These are phyloP conservation scores for Tylopilus subfusipes DNA, from an alignment of 768 basidiomycete species.

Conservation along the genomic window DNA sequence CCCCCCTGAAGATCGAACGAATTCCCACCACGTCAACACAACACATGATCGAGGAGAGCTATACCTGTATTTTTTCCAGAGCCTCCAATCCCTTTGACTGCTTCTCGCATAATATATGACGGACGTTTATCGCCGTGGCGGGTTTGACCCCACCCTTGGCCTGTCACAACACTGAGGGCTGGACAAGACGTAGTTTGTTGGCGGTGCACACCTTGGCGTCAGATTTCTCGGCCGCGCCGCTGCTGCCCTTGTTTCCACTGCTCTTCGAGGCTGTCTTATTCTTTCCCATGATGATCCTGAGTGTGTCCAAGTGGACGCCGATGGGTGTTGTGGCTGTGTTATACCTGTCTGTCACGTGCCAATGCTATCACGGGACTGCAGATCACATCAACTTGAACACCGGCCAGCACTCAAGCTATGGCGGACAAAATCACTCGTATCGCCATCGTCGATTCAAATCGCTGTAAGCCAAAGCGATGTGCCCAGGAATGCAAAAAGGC, in stretches of 20 bases:
- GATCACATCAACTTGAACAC: neutral
- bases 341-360: constrained; percentile 15
- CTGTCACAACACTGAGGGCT: constrained; percentile 24
- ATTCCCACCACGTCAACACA: neutral
- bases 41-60: constrained; percentile 1
- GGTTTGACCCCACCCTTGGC: constrained; percentile 65
- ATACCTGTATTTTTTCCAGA: constrained; percentile 72
- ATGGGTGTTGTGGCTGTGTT: constrained; percentile 5
- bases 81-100: constrained; percentile 79
- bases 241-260: constrained; percentile 16
- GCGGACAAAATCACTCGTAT: constrained; percentile 97
- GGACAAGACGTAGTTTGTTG: neutral
- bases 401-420: constrained; percentile 42
- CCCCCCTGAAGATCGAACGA: constrained; percentile 50
- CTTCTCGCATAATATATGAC: constrained; percentile 87
- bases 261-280: constrained; percentile 25
- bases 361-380: neutral
- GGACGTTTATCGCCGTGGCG: constrained; percentile 79
- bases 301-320: neutral
- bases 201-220: constrained; percentile 23
- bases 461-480: constrained; percentile 95
- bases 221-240: constrained; percentile 16
- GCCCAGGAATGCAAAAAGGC: constrained; percentile 99
- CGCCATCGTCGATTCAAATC: constrained; percentile 88
- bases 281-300: constrained; percentile 27